phyloP scores from a whole-genome alignment of 2,329 filamentous ascomycete genomes.

The Incumbomyces lentus region DNA sequence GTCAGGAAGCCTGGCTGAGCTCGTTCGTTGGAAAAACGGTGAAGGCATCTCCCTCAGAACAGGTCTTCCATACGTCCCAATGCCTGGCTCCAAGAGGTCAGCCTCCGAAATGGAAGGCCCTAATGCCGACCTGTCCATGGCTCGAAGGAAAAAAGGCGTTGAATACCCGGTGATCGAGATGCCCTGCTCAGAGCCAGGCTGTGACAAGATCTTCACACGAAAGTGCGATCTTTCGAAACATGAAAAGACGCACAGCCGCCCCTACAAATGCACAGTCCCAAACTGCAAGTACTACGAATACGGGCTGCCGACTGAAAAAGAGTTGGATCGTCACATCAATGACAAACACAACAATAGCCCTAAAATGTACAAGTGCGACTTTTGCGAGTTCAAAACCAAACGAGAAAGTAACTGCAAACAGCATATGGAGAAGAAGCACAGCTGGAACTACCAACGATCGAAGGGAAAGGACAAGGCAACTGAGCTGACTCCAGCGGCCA shows the following conservation, averaged over 20 bases:
- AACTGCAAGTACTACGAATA: constrained; percentile 83
- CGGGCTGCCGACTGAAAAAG: constrained; percentile 96
- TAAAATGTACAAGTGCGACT: constrained; percentile 73
- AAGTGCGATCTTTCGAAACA: constrained; percentile 98
- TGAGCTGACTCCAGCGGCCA: constrained; percentile 38
- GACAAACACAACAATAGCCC: constrained; percentile 84
- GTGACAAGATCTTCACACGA: constrained; percentile 87
- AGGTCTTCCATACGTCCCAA: constrained; percentile 50
- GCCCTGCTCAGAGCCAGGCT: constrained; percentile 63
- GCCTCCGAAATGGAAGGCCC: constrained; percentile 57
- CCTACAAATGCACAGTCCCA: constrained; percentile 78
- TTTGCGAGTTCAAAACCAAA: constrained; percentile 89
- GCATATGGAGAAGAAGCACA: constrained; percentile 95
- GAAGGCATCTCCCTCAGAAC: constrained; percentile 69
- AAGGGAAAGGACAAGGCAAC: constrained; percentile 70
- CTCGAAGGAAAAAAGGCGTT: constrained; percentile 86
- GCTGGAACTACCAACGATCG: constrained; percentile 80
- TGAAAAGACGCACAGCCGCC: constrained; percentile 92
- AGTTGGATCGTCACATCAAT: constrained; percentile 89
- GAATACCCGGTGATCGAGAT: constrained; percentile 74
- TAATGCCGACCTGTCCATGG: constrained; percentile 86
- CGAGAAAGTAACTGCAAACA: constrained; percentile 95
- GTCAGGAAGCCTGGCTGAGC: constrained; percentile 72
- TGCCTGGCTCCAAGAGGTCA: constrained; percentile 41
- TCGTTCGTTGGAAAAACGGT: constrained; percentile 72